These are phyloP conservation scores for Lagenidium giganteum DNA, from an alignment of 352 stramenopile genomes.

Conservation along the genomic window DNA sequence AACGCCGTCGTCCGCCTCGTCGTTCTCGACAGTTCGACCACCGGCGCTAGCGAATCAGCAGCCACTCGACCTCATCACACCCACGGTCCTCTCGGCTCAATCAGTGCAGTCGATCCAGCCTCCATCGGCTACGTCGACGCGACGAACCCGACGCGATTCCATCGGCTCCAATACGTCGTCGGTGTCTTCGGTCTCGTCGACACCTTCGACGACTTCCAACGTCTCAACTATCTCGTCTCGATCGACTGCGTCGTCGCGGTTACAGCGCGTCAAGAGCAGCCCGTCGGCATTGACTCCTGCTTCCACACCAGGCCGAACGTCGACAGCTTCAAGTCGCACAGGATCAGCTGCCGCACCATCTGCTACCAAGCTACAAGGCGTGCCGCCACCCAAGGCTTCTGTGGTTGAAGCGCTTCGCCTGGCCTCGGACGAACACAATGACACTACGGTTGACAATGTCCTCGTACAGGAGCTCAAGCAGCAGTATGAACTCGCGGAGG, in stretches of 20 bases:
- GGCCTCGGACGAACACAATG: slow-evolving; percentile 10
- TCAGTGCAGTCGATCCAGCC: too few relatives aligned
- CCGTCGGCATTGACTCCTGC: background rate
- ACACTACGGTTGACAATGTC: slow-evolving; percentile 6
- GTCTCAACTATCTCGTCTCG: slow-evolving; percentile 1
- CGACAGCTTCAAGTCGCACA: background rate
- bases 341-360: slow-evolving; percentile 1
- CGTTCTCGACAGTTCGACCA: background rate
- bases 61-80: slow-evolving; percentile 1
- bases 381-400: slow-evolving; percentile 13
- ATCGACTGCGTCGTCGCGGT: background rate
- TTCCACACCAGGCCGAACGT: background rate
- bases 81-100: too few relatives aligned
- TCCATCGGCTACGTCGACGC: slow-evolving; percentile 6
- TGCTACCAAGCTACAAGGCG: slow-evolving; percentile 6
- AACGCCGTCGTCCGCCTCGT: background rate
- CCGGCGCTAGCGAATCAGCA: background rate
- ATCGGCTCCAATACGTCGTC: slow-evolving; percentile 17
- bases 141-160: slow-evolving; percentile 11
- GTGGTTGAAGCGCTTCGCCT: slow-evolving; percentile 17
- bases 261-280: background rate
- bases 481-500: slow-evolving; percentile 57
- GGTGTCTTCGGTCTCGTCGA: slow-evolving; percentile 16
- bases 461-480: slow-evolving; percentile 54
- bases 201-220: slow-evolving; percentile 14